A percentile compares a stretch with the other conserved stretches of the same genome.
phyloP scores from a whole-genome alignment of 257 asterid genomes.

The Catharanthus roseus region DNA sequence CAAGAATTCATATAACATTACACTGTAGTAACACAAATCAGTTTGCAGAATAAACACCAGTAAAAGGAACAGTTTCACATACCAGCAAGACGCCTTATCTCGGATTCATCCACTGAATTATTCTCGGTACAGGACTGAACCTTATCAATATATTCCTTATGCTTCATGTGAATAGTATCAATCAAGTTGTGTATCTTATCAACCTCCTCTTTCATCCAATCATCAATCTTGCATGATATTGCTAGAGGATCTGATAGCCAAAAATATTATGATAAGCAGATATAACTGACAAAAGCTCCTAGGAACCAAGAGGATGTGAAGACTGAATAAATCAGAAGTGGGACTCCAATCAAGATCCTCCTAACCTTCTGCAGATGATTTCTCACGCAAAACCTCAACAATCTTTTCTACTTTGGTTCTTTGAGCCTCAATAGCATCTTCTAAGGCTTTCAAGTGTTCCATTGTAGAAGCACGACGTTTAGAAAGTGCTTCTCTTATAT shows the following conservation, averaged over 20 bases:
- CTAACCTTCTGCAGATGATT: slow-evolving; percentile 73
- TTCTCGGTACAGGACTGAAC: slow-evolving; percentile 54
- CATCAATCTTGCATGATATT: slow-evolving; percentile 58
- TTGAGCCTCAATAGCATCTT: slow-evolving; percentile 60
- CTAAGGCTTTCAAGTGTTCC: slow-evolving; percentile 68
- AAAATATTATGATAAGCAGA: slow-evolving; percentile 10
- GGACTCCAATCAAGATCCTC: slow-evolving; percentile 22
- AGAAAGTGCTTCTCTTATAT: slow-evolving; percentile 57
- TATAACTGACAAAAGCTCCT: background rate
- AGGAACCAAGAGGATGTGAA: background rate
- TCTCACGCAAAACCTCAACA: slow-evolving; percentile 42
- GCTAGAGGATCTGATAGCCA: slow-evolving; percentile 50
- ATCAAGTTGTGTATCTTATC: slow-evolving; percentile 46
- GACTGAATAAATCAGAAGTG: background rate
- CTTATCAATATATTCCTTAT: slow-evolving; percentile 65
- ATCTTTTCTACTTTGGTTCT: slow-evolving; percentile 57
- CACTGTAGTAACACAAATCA: background rate
- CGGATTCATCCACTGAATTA: slow-evolving; percentile 60
- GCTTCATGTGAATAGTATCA: slow-evolving; percentile 59
- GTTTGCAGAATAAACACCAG: background rate
- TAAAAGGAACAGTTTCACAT: slow-evolving; percentile 12
- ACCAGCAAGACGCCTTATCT: slow-evolving; percentile 77
- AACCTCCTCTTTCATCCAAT: slow-evolving; percentile 66
- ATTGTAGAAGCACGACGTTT: slow-evolving; percentile 59
- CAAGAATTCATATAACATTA: background rate